Evolutionary conservation across 2,329 filamentous ascomycete genomes (phyloP), one percentile per base, ranked within the genome.

Genomic region (Botrytis paeoniae): DNA sequence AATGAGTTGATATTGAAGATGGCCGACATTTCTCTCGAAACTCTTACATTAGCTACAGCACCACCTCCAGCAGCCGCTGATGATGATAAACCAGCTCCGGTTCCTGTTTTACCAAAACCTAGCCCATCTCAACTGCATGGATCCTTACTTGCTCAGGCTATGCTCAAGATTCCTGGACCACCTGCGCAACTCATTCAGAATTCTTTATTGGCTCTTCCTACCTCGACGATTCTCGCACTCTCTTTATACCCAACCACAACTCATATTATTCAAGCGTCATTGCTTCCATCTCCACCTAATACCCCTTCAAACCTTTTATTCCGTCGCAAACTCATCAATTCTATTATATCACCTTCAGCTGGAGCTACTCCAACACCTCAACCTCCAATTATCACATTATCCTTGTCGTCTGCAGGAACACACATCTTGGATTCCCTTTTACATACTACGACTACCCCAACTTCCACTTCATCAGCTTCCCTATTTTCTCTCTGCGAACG

Each of bases 61-160:
- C 66, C 51, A 45, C 62, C 73, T 75, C 69, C 74, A 76, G 37
- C 76, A 80, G 59, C 77, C 76, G 43, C 79, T 80, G 41, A 74
- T 80, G 62, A 51, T 35, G 68, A 32, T 16, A 41, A 48, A 10
- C 60, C 59, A 14, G 32, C 59, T 14, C 66, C 82, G 82, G 75
- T 81, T 82, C 39, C 71, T 39, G 43, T 72, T 20, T 29, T 66
- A 8, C 65, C 78, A 80, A 57, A 82, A 84, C 41, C 72, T 79
- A 70, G 80, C 82, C 51, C 83, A 76, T 77, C 88, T 83, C 89
- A 93, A 85, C 82, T 93, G 80, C 95, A 99, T 83, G 93, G 92
- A 74, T 94, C 93, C 32, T 87, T 97, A 64, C 87, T 99, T 41
- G 91, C 93, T 14, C 91, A 96, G 75, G 85, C 92, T 6, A 92